A percentile compares a stretch with the other conserved stretches of the same genome.
Evolutionary conservation across 1,284 basidiomycete species (phyloP).

Genomic region (Cryptococcus sp.): DNA sequence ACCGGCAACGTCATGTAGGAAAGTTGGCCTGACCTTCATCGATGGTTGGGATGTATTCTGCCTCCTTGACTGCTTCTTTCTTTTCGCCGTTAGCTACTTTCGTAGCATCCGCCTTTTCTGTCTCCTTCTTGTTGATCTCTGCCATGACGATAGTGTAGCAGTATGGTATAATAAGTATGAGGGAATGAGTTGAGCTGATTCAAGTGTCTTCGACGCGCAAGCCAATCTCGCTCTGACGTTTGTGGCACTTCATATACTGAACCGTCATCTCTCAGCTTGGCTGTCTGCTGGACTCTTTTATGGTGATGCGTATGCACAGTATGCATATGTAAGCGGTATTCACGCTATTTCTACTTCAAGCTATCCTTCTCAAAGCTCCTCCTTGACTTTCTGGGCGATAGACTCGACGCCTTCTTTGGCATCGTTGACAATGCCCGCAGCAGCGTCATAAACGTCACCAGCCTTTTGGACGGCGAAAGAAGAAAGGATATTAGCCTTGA

Average conservation of each 20-base stretch:
- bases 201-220: background rate
- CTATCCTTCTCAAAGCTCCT: conserved; percentile 34
- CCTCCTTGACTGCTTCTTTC: conserved; percentile 4
- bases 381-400: conserved; percentile 29
- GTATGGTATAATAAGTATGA: background rate
- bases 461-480: conserved; percentile 62
- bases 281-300: no score
- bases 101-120: background rate
- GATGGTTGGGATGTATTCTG: background rate
- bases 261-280: no score
- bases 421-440: conserved; percentile 18
- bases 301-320: no score
- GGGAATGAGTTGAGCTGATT: background rate
- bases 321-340: no score
- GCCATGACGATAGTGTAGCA: background rate
- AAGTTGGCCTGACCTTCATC: background rate
- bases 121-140: background rate
- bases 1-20: background rate
- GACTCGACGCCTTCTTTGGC: conserved; percentile 21
- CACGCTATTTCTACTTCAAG: no score
- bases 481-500: conserved; percentile 80
- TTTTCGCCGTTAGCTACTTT: background rate
- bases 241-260: no score
- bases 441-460: conserved; percentile 31
- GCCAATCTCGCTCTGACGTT: no score